phyloP scores from a whole-genome alignment of 352 stramenopile genomes.

The Pseudoperonospora humuli region DNA sequence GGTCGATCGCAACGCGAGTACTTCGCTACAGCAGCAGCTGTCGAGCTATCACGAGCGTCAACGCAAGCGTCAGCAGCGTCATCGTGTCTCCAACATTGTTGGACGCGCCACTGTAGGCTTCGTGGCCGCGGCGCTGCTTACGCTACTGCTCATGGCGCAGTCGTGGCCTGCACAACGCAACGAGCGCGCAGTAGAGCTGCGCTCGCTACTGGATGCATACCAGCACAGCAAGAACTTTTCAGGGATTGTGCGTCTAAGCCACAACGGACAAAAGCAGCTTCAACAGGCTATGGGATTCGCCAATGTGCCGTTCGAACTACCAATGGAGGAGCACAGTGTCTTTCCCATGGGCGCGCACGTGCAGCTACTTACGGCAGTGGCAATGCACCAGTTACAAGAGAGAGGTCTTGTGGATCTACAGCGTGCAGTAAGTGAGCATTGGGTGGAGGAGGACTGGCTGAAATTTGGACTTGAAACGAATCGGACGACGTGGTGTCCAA shows the following conservation, averaged over 20 bases:
- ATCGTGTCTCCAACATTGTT: constrained; percentile 18
- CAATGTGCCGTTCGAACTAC: constrained; percentile 37
- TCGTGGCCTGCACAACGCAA: constrained; percentile 29
- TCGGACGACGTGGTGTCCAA: constrained; percentile 44
- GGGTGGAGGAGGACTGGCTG: constrained; percentile 34
- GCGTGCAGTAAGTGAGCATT: constrained; percentile 25
- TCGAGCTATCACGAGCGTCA: constrained; percentile 27
- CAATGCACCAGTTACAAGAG: constrained; percentile 59
- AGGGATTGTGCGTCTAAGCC: constrained; percentile 39
- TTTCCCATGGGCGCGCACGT: constrained; percentile 56
- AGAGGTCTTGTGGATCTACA: constrained; percentile 29
- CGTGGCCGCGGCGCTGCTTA: constrained; percentile 24
- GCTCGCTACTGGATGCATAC: constrained; percentile 24
- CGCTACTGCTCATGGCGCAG: constrained; percentile 27
- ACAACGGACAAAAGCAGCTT: constrained; percentile 44
- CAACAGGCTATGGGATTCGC: constrained; percentile 35
- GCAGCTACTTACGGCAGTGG: constrained; percentile 45
- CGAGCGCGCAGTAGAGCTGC: constrained; percentile 23
- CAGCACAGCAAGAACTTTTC: constrained; percentile 36
- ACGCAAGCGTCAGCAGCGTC: constrained; percentile 12
- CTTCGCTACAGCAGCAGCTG: constrained; percentile 29
- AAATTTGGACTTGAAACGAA: constrained; percentile 39
- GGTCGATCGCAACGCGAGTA: constrained; percentile 12
- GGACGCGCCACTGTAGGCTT: constrained; percentile 33
- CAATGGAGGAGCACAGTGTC: constrained; percentile 38